These are phyloP conservation scores for Clavariopsis aquatica DNA, from an alignment of 495 filamentous ascomycete species.

Conservation along the genomic window DNA sequence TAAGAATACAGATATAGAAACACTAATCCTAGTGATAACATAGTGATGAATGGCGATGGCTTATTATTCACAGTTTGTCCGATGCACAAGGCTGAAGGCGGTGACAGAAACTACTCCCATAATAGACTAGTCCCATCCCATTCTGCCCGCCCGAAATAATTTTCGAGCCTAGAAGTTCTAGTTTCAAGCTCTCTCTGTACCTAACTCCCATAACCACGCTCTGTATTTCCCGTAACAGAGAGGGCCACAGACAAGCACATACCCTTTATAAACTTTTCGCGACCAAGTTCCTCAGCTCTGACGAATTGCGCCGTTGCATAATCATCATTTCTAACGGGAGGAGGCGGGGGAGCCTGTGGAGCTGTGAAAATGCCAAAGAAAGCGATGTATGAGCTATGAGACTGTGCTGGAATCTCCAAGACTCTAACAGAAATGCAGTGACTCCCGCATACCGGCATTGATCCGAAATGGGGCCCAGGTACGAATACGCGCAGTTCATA, in stretches of 20 bases:
- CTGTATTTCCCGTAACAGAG: neutral
- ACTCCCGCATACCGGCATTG: constrained; percentile 92
- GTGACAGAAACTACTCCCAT: neutral
- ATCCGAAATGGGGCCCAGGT: constrained; percentile 90
- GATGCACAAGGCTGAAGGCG: neutral
- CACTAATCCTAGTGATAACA: no score
- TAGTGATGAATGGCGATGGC: no score
- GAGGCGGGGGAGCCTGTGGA: constrained; percentile 35
- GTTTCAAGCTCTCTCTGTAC: constrained; percentile 2
- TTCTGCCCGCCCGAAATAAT: constrained; percentile 6
- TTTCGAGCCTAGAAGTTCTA: constrained; percentile 27
- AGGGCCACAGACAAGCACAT: neutral
- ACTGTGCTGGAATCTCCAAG: neutral
- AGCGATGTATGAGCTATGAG: constrained; percentile 39
- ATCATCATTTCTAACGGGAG: neutral
- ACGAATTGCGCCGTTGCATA: neutral
- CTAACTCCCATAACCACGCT: neutral
- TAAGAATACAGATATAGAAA: no score
- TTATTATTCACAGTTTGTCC: no score
- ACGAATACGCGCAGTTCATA: constrained; percentile 13
- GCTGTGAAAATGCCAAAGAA: constrained; percentile 47
- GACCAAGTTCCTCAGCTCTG: neutral
- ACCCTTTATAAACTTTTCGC: neutral
- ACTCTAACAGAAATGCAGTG: constrained; percentile 52
- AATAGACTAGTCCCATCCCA: neutral